Base-by-base conservation (phyloP, 768 basidiomycete species). In the Tulasnella sp. region DNA sequence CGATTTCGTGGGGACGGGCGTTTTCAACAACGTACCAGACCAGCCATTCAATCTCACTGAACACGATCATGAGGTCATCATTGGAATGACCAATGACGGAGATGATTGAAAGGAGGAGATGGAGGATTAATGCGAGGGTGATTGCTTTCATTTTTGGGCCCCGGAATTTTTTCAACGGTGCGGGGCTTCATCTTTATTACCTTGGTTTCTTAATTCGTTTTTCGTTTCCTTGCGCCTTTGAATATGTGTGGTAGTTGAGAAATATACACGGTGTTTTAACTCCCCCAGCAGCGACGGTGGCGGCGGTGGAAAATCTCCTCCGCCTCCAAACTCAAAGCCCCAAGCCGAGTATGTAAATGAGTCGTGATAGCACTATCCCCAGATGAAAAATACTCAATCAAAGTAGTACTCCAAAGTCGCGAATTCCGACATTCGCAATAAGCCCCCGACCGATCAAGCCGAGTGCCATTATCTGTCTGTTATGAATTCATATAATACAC, bases 1-100 rank as follows among this genome's bases (percentile, higher is more conserved):
- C 80, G 89, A 88, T 81, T 92, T 93, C 82, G 93, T 80, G 5
- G 55, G 39, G 35, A 69, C 72, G 39, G 71, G 77, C 70, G 57
- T 76, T 15, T 80, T 80, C 79, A 79, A 71, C 39, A 70, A 80
- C 46, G 78, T 44, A 15, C 79, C 79, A 2, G 79, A 80, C 29
- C 80, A 80, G 39, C 80, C 80, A n/a, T 80, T 80, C 70, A 75
- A 69, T 44, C 75, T 76, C 23, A 40, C 75, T 10, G 75, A 76
- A 48, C 40, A 48, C 32, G 75, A 57, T 18, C 51, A 55, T n/a
- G 75, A 46, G 71, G 37, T 10, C 7, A 72, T 72, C 26, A 26
- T 72, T 23, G 71, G 71, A 16, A 46, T 40, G 44, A 26, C 32
- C 23, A 46, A 40, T 72, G 71, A 72, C 18, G n/a, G 71, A 72